Percentiles rank a stretch among this genome's conserved stretches.
Conservation (phyloP, 2,329 filamentous ascomycete species). For the Lachnellula suecica region DNA sequence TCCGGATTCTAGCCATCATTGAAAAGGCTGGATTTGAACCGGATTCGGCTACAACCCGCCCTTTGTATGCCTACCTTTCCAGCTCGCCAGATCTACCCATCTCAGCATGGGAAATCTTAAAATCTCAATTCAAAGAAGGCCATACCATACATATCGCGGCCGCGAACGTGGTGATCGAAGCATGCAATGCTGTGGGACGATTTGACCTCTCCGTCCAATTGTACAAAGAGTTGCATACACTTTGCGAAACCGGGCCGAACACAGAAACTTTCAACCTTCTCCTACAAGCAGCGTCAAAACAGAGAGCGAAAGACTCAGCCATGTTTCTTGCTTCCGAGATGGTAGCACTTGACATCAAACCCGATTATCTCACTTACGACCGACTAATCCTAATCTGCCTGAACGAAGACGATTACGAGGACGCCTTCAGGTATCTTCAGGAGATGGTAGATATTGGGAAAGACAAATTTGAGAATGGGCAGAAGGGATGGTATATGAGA, state of each 20-base stretch:
- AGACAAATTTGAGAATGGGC: slow-evolving; percentile 19
- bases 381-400: slow-evolving; percentile 58
- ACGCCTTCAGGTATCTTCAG: slow-evolving; percentile 47
- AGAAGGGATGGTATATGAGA: slow-evolving; percentile 33
- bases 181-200: slow-evolving; percentile 34
- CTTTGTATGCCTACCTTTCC: slow-evolving; percentile 58
- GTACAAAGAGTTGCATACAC: slow-evolving; percentile 59
- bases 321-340: slow-evolving; percentile 65
- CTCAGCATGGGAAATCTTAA: slow-evolving; percentile 56
- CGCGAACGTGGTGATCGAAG: slow-evolving; percentile 42
- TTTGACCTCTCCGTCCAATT: slow-evolving; percentile 53
- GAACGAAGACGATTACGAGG: slow-evolving; percentile 40
- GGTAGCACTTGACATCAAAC: slow-evolving; percentile 50
- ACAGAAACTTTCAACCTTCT: slow-evolving; percentile 62
- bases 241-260: slow-evolving; percentile 44
- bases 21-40: slow-evolving; percentile 57
- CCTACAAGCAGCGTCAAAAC: slow-evolving; percentile 40
- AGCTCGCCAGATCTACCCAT: slow-evolving; percentile 41
- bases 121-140: slow-evolving; percentile 49
- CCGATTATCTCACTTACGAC: slow-evolving; percentile 61
- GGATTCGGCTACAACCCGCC: slow-evolving; percentile 59
- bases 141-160: slow-evolving; percentile 50
- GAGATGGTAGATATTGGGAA: slow-evolving; percentile 46
- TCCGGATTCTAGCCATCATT: slow-evolving; percentile 75
- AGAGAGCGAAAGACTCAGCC: slow-evolving; percentile 49